These are phyloP conservation scores for Hypoxylon sp. DNA, from an alignment of 2,329 filamentous ascomycete species.

Conservation along the genomic window DNA sequence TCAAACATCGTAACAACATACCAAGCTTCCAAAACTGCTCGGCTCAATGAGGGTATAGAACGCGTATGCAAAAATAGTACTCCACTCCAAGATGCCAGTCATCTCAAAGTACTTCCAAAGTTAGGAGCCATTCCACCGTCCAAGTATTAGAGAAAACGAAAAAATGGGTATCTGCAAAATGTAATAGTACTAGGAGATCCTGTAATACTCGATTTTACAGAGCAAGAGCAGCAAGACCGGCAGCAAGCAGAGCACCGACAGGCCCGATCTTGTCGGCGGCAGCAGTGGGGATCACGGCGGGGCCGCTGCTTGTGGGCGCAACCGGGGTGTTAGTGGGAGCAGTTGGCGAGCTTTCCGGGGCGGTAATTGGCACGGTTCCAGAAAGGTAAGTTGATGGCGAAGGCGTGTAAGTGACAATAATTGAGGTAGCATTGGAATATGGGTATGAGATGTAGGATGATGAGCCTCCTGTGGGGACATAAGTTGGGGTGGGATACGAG, in stretches of 20 bases:
- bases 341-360: not conserved
- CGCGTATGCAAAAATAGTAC: constrained; percentile 35
- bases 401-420: constrained; percentile 47
- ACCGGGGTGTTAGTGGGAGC: constrained; percentile 52
- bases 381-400: constrained; percentile 47
- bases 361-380: constrained; percentile 41
- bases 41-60: constrained; percentile 51
- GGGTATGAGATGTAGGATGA: constrained; percentile 27
- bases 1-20: constrained; percentile 46
- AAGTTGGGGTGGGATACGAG: constrained; percentile 34
- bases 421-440: constrained; percentile 39
- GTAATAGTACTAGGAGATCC: constrained; percentile 25
- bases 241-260: constrained; percentile 58
- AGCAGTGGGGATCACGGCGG: constrained; percentile 55
- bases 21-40: constrained; percentile 38
- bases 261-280: constrained; percentile 57
- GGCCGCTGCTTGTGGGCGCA: constrained; percentile 47
- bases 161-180: constrained; percentile 44
- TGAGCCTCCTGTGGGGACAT: constrained; percentile 32
- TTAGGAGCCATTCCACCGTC: constrained; percentile 19
- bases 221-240: constrained; percentile 58
- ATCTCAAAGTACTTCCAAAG: constrained; percentile 28
- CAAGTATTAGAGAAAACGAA: constrained; percentile 26
- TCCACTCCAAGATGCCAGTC: constrained; percentile 40
- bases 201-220: constrained; percentile 51